Percentiles rank a stretch among this genome's conserved stretches.
Evolutionary conservation across 495 filamentous ascomycete genomes (phyloP).

Genomic region (Chaetomium cochliodes): DNA sequence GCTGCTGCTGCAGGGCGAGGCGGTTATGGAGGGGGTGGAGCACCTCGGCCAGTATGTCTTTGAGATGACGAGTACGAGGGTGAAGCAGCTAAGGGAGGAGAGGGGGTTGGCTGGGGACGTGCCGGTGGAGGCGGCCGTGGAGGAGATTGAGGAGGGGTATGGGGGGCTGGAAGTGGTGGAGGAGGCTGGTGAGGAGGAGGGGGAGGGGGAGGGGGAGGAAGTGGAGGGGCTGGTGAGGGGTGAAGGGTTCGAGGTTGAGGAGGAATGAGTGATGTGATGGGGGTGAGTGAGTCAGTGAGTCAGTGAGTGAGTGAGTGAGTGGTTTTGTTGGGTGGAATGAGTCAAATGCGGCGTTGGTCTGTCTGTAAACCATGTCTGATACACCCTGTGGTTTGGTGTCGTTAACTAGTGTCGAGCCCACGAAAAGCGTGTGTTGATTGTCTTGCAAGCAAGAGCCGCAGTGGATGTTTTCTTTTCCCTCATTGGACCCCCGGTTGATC

Average conservation of each 20-base stretch:
- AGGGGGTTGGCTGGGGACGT: conserved; percentile 36
- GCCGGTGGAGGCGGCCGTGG: conserved; percentile 42
- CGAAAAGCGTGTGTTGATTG: conserved; percentile 2
- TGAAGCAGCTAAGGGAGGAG: conserved; percentile 53
- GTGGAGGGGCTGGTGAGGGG: conserved; percentile 27
- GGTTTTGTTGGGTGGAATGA: not conserved
- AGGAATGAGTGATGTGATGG: conserved; percentile 22
- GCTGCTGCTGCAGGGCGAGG: conserved; percentile 41
- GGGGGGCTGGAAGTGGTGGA: conserved; percentile 30
- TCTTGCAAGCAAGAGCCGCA: conserved; percentile 4
- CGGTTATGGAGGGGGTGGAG: conserved; percentile 84
- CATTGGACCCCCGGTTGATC: not conserved
- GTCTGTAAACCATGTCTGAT: not conserved
- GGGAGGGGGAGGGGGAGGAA: conserved; percentile 45
- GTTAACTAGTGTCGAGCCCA: not conserved
- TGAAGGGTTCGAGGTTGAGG: conserved; percentile 39
- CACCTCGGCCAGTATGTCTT: conserved; percentile 96
- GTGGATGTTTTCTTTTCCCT: not conserved
- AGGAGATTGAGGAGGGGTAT: conserved; percentile 20
- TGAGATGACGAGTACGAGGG: conserved; percentile 89
- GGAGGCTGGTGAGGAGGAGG: conserved; percentile 43
- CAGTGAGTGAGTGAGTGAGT: too few relatives aligned
- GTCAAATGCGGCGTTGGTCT: not conserved
- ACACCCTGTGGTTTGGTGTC: not conserved
- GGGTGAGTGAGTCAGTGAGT: too few relatives aligned